Conservation (phyloP, 2,329 filamentous ascomycete species). For the Neodidymelliopsis sp. region DNA sequence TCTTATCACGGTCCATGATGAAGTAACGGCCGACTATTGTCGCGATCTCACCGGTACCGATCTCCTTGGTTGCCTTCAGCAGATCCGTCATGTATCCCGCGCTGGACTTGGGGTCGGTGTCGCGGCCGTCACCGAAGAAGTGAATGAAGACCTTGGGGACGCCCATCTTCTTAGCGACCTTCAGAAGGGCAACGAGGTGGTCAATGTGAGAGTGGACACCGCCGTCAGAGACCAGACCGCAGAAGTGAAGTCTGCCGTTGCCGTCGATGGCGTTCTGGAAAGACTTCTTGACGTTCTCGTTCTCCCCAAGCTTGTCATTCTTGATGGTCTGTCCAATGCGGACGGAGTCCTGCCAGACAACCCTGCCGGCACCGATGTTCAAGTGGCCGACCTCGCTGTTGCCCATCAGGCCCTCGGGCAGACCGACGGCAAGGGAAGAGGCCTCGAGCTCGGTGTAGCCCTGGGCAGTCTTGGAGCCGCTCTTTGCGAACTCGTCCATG, state of each 20-base stretch:
- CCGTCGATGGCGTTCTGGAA: constrained; percentile 83
- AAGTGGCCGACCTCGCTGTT: constrained; percentile 98
- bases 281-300: constrained; percentile 77
- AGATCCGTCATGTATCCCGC: constrained; percentile 88
- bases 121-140: constrained; percentile 98
- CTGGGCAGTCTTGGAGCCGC: constrained; percentile 74
- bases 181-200: constrained; percentile 86
- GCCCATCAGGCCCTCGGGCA: constrained; percentile 97
- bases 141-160: constrained; percentile 96
- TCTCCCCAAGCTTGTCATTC: constrained; percentile 78
- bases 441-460: constrained; percentile 94
- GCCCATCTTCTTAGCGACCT: constrained; percentile 86
- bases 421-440: constrained; percentile 91
- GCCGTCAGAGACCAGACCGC: constrained; percentile 91
- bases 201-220: constrained; percentile 97
- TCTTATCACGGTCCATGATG: constrained; percentile 99
- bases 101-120: constrained; percentile 96
- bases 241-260: constrained; percentile 90
- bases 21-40: constrained; percentile 97
- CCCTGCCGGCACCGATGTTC: constrained; percentile 96
- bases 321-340: constrained; percentile 94
- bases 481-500: constrained; percentile 83
- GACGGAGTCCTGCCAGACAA: constrained; percentile 96
- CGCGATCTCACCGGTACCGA: constrained; percentile 85
- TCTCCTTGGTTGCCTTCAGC: constrained; percentile 79